Conservation (phyloP, 768 basidiomycete species). For the Lentinula boryana region DNA sequence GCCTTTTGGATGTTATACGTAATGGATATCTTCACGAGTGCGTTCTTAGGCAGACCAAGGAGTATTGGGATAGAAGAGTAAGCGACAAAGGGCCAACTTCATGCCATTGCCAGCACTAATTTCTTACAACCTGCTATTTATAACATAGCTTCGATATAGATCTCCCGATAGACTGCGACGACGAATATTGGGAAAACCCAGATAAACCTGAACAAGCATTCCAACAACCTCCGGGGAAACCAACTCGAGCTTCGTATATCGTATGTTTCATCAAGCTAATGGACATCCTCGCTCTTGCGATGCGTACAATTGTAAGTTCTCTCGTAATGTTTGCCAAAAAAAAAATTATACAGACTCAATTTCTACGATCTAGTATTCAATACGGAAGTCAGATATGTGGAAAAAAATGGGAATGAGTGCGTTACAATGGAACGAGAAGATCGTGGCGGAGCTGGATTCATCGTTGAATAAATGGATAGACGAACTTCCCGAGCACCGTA, state of each 20-base stretch:
- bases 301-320: constrained; percentile 44
- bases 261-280: constrained; percentile 38
- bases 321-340: not conserved
- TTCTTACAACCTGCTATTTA: too few species aligned
- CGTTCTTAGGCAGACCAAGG: constrained; percentile 50
- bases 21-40: constrained; percentile 17
- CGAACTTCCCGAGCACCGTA: constrained; percentile 53
- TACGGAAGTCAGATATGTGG: constrained; percentile 9
- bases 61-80: constrained; percentile 56
- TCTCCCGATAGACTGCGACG: constrained; percentile 56
- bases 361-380: constrained; percentile 19
- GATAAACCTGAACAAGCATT: constrained; percentile 35
- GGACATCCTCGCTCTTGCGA: constrained; percentile 44
- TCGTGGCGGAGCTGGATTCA: constrained; percentile 70
- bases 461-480: constrained; percentile 75
- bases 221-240: constrained; percentile 47
- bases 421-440: constrained; percentile 40
- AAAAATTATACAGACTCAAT: constrained; percentile 9
- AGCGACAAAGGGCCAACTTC: constrained; percentile 12
- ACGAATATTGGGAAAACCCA: constrained; percentile 55
- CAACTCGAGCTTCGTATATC: constrained; percentile 39
- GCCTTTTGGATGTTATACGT: constrained; percentile 38
- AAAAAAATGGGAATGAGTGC: not conserved
- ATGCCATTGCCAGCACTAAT: not conserved
- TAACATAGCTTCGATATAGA: constrained; percentile 51